Conservation (phyloP, 805 yeast genomes). For the Starmerella riodocensis region DNA sequence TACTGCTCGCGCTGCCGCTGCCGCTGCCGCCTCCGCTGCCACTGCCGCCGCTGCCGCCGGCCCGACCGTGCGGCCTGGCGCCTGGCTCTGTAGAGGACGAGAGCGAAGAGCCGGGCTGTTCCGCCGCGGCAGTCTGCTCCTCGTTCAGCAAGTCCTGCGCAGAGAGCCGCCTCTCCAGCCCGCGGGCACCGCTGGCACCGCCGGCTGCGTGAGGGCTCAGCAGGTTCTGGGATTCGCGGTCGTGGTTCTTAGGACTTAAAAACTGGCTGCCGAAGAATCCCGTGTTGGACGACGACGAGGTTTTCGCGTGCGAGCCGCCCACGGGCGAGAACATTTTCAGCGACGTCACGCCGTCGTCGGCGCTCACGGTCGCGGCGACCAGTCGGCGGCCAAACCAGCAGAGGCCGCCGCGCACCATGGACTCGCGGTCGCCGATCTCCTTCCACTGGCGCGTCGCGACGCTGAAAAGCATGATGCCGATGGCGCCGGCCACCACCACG, state of each 20-base stretch:
- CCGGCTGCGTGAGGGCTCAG: neutral
- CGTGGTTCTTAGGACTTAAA: neutral
- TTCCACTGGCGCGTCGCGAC: slow-evolving; percentile 36
- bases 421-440: slow-evolving; percentile 29
- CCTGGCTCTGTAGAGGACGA: neutral
- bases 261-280: slow-evolving; percentile 3
- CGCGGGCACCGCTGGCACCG: neutral
- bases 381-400: slow-evolving; percentile 29
- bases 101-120: neutral
- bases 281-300: neutral
- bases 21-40: neutral
- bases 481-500: slow-evolving; percentile 39
- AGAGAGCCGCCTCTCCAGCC: neutral
- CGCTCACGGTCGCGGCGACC: slow-evolving; percentile 26
- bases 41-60: neutral
- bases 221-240: neutral
- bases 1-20: neutral
- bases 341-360: slow-evolving; percentile 23
- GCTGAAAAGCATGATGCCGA: slow-evolving; percentile 35
- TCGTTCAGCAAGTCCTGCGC: slow-evolving; percentile 1
- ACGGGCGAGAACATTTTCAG: slow-evolving; percentile 30
- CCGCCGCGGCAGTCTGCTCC: no score
- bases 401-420: slow-evolving; percentile 30
- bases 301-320: neutral
- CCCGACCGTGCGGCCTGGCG: neutral